Base-by-base conservation (phyloP, 2,329 filamentous ascomycete species). In the Scedosporium minutisporum region DNA sequence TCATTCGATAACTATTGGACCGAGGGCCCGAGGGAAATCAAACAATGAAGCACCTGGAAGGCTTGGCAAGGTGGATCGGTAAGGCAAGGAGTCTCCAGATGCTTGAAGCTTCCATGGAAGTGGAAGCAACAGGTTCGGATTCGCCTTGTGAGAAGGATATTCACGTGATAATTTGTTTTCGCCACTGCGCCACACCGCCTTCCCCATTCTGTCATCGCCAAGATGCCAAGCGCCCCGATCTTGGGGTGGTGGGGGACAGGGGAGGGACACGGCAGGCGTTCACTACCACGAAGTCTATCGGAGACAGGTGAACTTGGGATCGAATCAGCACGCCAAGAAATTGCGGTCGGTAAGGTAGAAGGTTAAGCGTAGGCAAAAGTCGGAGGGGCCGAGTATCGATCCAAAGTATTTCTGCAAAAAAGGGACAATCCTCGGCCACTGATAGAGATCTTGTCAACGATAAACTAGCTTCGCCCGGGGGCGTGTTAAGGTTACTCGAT, bases 11-110 rank as follows among this genome's bases (percentile, higher is more conserved):
- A 16, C 27, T 10, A 51, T 51, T 61, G 42, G 59, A 6, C 23
- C 23, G 59, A 23, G 18, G 27, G 57, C 18, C 7, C 41, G 42
- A 25, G 25, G 18, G 23, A 18, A 25, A 33, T 23, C 29, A 27
- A 41, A 58, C 12, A 58, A 14, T 38, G 55, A 58, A 27, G 33
- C 55, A 58, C 10, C 33, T 41, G 29, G n/a, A 57, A 25, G 48
- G 60, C 60, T 61, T 61, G 60, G 60, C 60, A 25, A 21, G 25
- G 48, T 51, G 60, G 48, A n/a, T 10, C 59, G 42, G 41, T 61
- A 41, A 53, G 59, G 48, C 29, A 9, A 51, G n/a, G 16, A 29
- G 10, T 21, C 42, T 27, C 59, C 18, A 42, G 21, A 61, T n/a
- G 12, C 6, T n/a, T 18, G 25, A 33, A 53, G 6, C 9, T 38